Evolutionary conservation across 1,284 basidiomycete genomes (phyloP), one percentile per base, ranked within the genome.

Genomic region (Termitomyces sp.): DNA sequence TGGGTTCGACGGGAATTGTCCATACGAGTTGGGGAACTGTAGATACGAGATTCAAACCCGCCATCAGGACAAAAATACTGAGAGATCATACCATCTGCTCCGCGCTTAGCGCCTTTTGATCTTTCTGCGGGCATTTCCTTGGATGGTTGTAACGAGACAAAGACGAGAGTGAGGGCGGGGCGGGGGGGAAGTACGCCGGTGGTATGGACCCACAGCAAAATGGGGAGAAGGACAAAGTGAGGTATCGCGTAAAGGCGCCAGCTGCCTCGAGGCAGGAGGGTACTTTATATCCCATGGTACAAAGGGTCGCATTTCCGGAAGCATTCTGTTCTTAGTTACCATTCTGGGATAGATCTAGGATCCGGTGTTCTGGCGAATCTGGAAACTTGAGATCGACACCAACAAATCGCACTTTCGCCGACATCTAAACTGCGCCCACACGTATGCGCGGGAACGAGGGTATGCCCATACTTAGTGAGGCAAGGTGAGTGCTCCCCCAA

Each of bases 81-180:
- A 39, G 38, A 42, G 30, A 57, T 57, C 74, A 64, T 55, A 82
- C 80, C 75, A 57, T 76, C 72, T 47, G 63, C 65, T 40, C 64
- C 64, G 60, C 72, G 74, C 63, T 76, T 79, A 44, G 68, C 64
- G 46, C 65, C 63, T 66, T 74, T 75, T 47, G 74, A 72, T 67
- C 81, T 74, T 59, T 78, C 76, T 53, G 72, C 75, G 67, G 81
- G 82, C 82, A 84, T 84, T 39, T 57, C 46, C 46, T 33, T 13
- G 24, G 24, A 24, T 24, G 2, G 41, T 34, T 34, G 40, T 16
- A 24, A 37, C 6, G 46, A 40, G 46, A 54, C 52, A 57, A 50
- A 49, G 50, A 48, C 19, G 19, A 50, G 18, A 35, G 44, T 34
- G 34, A 21, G 34, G 46, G 39, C 47, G 35, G 49, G 38, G 48